Base-by-base conservation (phyloP, 495 filamentous ascomycete genomes). In the Neurospora sp. region DNA sequence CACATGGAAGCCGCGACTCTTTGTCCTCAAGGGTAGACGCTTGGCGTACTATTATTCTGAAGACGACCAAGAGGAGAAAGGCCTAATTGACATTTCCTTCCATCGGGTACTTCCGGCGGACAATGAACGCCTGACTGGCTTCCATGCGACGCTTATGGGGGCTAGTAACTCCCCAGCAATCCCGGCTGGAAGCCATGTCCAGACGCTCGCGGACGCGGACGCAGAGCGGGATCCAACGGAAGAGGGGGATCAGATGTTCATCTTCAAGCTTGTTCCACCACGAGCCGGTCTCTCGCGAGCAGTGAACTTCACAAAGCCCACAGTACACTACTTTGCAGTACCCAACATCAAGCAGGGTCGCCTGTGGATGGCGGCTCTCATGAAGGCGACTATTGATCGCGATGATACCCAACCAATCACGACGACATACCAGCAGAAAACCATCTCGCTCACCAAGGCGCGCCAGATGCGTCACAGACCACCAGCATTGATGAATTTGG, bases 331-430 rank as follows among this genome's bases (percentile, higher is more conserved):
- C 79, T 98, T 99, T 81, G 96, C 97, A 18, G 95, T 97, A 46
- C 93, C 95, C 70, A 97, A 91, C 73, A 85, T 97, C 44, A 88
- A 92, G 72, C 90, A 96, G 76, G 96, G 96, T 18, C 90, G 96
- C 20, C 83, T 94, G 49, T 99, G 96, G 96, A 99, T 99, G 96
- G 96, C 93, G 5, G 96, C 96, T 12, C 84, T 99, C 74, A 96
- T 98, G 93, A 99, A 98, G 83, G 96, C 96, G 4, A 99, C 96
- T 6, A 99, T 99, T 76, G 96, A 98, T 76, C 91, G 95, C 73
- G 96, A 99, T 77, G 90, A 95, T 76, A 86, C 88, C 9, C 86
- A 91, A 73, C 86, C 89, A 1, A 90, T 96, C 71, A 93, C 91
- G 41, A 94, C 91, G 0, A 96, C 94, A n/a, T 98, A 97, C 83